Conservation (phyloP, 2,329 filamentous ascomycete species). For the Aureobasidium lini region DNA sequence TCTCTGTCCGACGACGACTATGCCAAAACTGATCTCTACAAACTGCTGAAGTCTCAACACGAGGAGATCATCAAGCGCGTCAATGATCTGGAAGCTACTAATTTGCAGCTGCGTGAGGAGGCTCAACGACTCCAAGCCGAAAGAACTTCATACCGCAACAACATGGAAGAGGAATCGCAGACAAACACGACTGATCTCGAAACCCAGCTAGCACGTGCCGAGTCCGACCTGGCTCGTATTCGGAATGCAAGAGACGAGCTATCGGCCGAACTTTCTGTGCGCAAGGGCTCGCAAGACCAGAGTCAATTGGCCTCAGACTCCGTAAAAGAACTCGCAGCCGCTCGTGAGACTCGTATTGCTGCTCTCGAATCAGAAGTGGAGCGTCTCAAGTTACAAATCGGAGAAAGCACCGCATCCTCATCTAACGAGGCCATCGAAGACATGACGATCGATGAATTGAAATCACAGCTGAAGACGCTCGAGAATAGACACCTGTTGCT, state of each 20-base stretch:
- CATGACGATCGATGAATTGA: slow-evolving; percentile 63
- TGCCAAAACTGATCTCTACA: slow-evolving; percentile 86
- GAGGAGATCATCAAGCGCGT: slow-evolving; percentile 89
- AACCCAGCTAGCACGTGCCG: slow-evolving; percentile 68
- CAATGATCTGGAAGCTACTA: slow-evolving; percentile 84
- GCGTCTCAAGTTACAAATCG: slow-evolving; percentile 53
- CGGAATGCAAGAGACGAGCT: slow-evolving; percentile 79
- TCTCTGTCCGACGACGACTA: slow-evolving; percentile 87
- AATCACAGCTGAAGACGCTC: slow-evolving; percentile 63
- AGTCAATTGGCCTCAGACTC: slow-evolving; percentile 63
- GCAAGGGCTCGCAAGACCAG: slow-evolving; percentile 72
- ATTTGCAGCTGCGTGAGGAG: slow-evolving; percentile 76
- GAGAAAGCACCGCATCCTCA: slow-evolving; percentile 33
- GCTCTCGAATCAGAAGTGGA: slow-evolving; percentile 77
- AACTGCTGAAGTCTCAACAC: slow-evolving; percentile 78
- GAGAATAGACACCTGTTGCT: slow-evolving; percentile 76
- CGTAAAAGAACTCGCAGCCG: slow-evolving; percentile 69
- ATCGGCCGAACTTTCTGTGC: slow-evolving; percentile 69
- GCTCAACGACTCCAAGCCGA: slow-evolving; percentile 79
- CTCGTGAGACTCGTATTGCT: slow-evolving; percentile 71
- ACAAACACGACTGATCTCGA: slow-evolving; percentile 68
- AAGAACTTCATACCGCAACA: slow-evolving; percentile 69
- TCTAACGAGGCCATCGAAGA: slow-evolving; percentile 41
- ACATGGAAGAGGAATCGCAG: slow-evolving; percentile 75
- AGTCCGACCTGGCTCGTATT: slow-evolving; percentile 79